These are phyloP conservation scores for Taxillus chinensis DNA, from an alignment of 164 flowering plant species.

Conservation along the genomic window DNA sequence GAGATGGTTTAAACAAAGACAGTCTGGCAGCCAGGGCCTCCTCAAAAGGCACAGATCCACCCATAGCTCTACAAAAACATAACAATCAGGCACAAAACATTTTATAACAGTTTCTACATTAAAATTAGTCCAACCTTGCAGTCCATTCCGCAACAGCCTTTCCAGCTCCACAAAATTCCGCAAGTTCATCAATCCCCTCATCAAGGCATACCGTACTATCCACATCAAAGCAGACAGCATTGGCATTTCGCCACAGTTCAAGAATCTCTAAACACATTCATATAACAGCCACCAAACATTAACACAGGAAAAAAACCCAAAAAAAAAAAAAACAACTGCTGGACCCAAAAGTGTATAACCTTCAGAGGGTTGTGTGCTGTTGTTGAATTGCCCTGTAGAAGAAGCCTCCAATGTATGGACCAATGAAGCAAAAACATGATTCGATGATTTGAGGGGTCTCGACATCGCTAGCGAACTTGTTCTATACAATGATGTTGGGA, in stretches of 20 bases:
- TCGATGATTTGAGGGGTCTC: slow-evolving; percentile 16
- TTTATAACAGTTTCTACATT: not conserved
- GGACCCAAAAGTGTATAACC: slow-evolving; percentile 18
- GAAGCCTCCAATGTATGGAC: slow-evolving; percentile 25
- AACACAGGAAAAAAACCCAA: too few relatives aligned
- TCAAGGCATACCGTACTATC: slow-evolving; percentile 97
- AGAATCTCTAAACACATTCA: slow-evolving; percentile 48
- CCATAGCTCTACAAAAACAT: slow-evolving; percentile 67
- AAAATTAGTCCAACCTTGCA: slow-evolving; percentile 41
- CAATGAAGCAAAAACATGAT: slow-evolving; percentile 27
- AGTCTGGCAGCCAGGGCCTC: slow-evolving; percentile 93
- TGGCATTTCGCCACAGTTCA: slow-evolving; percentile 53
- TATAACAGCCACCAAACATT: slow-evolving; percentile 1
- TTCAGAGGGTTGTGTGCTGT: slow-evolving; percentile 33
- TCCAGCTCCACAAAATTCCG: slow-evolving; percentile 99
- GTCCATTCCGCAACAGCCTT: slow-evolving; percentile 99
- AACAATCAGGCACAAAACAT: slow-evolving; percentile 4
- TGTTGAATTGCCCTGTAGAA: slow-evolving; percentile 16
- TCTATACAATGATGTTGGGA: slow-evolving; percentile 7
- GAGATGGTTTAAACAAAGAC: slow-evolving; percentile 76
- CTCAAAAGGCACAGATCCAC: slow-evolving; percentile 93
- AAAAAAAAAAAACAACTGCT: not conserved
- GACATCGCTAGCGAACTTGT: slow-evolving; percentile 13
- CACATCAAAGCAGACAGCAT: slow-evolving; percentile 97
- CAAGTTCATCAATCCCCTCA: slow-evolving; percentile 98